These are phyloP conservation scores for Chalciporus pseudorubinellus DNA, from an alignment of 768 basidiomycete genomes.

Conservation along the genomic window DNA sequence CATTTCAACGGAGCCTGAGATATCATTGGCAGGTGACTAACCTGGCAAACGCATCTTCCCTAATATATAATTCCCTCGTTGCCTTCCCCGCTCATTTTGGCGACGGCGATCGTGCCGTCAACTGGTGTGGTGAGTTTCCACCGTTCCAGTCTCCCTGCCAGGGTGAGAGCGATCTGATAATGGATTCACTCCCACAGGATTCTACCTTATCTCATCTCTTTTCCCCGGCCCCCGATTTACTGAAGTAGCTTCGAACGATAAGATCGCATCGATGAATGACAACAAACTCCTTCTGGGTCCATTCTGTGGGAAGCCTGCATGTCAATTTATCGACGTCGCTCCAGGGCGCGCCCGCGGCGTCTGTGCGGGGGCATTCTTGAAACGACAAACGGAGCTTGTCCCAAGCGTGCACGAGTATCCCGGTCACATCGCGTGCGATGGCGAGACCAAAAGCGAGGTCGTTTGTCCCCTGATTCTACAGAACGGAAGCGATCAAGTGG, in stretches of 20 bases:
- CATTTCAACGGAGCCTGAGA: background rate
- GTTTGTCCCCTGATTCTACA: constrained; percentile 69
- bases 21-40: constrained; percentile 65
- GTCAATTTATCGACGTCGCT: constrained; percentile 70
- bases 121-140: constrained; percentile 82
- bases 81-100: constrained; percentile 70
- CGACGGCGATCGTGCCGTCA: constrained; percentile 60
- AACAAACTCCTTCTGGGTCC: constrained; percentile 65
- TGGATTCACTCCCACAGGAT: constrained; percentile 50
- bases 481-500: constrained; percentile 29
- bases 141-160: constrained; percentile 1
- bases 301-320: constrained; percentile 90
- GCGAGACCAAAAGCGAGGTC: constrained; percentile 86
- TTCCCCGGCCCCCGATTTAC: constrained; percentile 49
- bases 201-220: constrained; percentile 71
- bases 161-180: background rate
- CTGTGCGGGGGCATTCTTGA: constrained; percentile 76
- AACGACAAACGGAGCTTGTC: constrained; percentile 60
- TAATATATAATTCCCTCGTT: constrained; percentile 76
- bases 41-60: constrained; percentile 76
- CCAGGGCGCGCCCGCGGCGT: constrained; percentile 66
- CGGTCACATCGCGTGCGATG: constrained; percentile 94
- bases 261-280: constrained; percentile 9
- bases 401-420: constrained; percentile 77
- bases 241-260: constrained; percentile 10